These are phyloP conservation scores for Camellia lanceoleosa DNA, from an alignment of 148 eudicot genomes.

Conservation along the genomic window DNA sequence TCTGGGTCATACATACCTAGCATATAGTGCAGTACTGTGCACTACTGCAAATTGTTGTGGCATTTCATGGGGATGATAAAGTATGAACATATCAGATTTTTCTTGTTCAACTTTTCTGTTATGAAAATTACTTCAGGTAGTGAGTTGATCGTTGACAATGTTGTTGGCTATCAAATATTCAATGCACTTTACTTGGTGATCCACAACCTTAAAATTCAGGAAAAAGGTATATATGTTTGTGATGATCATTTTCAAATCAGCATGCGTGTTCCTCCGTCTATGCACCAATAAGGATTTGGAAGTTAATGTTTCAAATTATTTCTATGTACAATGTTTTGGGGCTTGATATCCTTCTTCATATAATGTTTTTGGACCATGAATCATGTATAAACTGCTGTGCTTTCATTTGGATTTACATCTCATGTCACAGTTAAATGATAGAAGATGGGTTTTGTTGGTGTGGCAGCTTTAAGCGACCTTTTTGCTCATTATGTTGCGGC, in stretches of 20 bases:
- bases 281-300: no score
- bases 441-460: slow-evolving; percentile 4
- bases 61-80: not conserved
- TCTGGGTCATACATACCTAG: not conserved
- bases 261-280: no score
- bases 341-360: no score
- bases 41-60: not conserved
- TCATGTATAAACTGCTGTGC: no score
- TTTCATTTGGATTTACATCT: not conserved
- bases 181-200: not conserved
- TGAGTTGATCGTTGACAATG: not conserved
- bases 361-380: no score
- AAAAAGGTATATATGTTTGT: no score
- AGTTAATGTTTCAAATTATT: no score
- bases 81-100: not conserved
- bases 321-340: no score
- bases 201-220: not conserved
- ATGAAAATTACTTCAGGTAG: not conserved
- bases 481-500: slow-evolving; percentile 43
- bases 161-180: not conserved
- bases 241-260: no score
- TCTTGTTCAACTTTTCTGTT: not conserved
- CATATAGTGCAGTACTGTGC: not conserved
- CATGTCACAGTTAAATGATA: slow-evolving; percentile 6
- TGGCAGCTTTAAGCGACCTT: slow-evolving; percentile 29